Base-by-base conservation (phyloP, 2,329 filamentous ascomycete species). In the Leptographium lundbergii region DNA sequence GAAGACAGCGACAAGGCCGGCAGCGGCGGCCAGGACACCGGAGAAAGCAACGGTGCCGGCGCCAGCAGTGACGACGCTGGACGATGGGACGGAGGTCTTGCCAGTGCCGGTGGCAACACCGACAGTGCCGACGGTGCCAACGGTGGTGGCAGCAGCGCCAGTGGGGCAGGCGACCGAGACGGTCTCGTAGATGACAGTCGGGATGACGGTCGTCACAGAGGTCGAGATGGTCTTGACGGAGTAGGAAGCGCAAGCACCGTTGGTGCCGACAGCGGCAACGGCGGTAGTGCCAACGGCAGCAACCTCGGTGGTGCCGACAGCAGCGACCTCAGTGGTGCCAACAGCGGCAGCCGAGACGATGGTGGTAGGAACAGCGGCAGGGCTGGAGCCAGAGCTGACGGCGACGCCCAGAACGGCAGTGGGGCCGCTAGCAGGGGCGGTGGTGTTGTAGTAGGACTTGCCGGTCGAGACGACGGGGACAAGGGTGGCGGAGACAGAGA, bases 141-240 rank as follows among this genome's bases (percentile, higher is more conserved):
- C 62, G 61, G 67, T 63, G 64, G 65, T 60, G 60, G 65, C 59
- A 62, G 65, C 59, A 62, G 63, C 62, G 48, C 63, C 29, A 22
- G 58, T 75, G 45, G 72, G 65, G 72, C 76, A 77, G 58, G 75
- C 71, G 53, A 74, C 66, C 47, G 66, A 57, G 62, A 76, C 67
- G 68, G 76, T 78, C 65, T 72, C 70, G 75, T 78, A 78, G 75
- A 79, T 75, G 65, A 80, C 76, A 52, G 75, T 75, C 66, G 77
- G 79, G 69, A 80, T 68, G 67, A 80, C 77, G 62, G 78, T 81
- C 71, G 78, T 80, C 73, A 78, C 74, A 64, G 71, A 76, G 73
- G 78, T 81, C 69, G 77, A 78, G 73, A 80, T 76, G 67, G 77
- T 76, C 68, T 73, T 73, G 69, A 80, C 74, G 54, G 74, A 74